Percentiles rank a stretch among this genome's conserved stretches.
phyloP scores from a whole-genome alignment of 2,329 filamentous ascomycete species.

The Lasiodiplodia hormozganensis region DNA sequence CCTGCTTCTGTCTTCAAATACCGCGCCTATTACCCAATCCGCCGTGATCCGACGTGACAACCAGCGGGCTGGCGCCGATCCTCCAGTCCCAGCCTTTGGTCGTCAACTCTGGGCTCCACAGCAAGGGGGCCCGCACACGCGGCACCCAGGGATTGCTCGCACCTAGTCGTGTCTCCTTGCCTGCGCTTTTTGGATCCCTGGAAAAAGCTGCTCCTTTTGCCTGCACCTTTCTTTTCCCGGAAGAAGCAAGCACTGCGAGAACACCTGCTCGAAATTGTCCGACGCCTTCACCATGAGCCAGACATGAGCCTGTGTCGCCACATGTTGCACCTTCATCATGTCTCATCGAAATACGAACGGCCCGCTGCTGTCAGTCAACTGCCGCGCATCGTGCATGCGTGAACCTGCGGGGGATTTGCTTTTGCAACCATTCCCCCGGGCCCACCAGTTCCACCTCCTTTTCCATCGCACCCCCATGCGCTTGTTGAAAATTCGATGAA shows the following conservation, averaged over 20 bases:
- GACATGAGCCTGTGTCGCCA: neutral
- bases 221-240: neutral
- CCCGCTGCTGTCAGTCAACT: neutral
- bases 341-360: neutral
- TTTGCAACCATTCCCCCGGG: neutral
- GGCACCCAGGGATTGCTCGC: neutral
- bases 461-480: neutral
- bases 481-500: neutral
- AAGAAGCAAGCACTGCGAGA: conserved; percentile 7
- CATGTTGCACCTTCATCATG: neutral
- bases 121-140: neutral
- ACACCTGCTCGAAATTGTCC: neutral
- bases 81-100: conserved; percentile 5
- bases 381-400: neutral
- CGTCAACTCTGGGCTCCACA: neutral
- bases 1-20: neutral
- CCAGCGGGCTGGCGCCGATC: neutral
- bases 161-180: neutral
- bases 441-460: neutral
- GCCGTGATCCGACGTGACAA: neutral
- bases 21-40: neutral
- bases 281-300: neutral
- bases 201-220: neutral
- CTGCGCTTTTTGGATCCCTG: neutral
- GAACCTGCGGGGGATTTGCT: conserved; percentile 1